These are phyloP conservation scores for Kwoniella sp. DNA, from an alignment of 768 basidiomycete species.

Conservation along the genomic window DNA sequence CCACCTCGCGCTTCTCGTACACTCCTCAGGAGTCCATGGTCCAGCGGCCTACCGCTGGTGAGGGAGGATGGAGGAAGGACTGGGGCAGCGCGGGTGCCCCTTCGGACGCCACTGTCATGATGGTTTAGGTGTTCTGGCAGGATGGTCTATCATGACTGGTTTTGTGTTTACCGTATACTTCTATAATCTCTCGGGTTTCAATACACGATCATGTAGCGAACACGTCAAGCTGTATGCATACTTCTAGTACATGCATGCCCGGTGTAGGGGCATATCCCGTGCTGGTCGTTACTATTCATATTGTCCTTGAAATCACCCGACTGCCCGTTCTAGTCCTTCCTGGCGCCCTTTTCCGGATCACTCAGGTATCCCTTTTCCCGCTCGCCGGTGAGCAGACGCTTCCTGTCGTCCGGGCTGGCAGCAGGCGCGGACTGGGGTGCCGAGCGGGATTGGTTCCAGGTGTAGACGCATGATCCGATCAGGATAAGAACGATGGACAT, in stretches of 20 bases:
- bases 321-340: slow-evolving; percentile 11
- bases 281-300: no score
- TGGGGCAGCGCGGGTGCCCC: slow-evolving; percentile 28
- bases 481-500: slow-evolving; percentile 27
- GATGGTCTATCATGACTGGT: neutral
- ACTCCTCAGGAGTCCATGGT: slow-evolving; percentile 26
- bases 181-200: no score
- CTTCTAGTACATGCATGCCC: no score
- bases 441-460: slow-evolving; percentile 18
- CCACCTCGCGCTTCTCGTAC: slow-evolving; percentile 28
- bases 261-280: no score
- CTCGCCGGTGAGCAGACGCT: slow-evolving; percentile 6
- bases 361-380: neutral
- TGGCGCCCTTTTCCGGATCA: slow-evolving; percentile 9
- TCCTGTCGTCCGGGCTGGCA: neutral
- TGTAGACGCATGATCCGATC: slow-evolving; percentile 21
- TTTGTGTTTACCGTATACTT: no score
- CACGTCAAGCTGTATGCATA: no score
- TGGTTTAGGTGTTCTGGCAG: slow-evolving; percentile 6
- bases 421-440: neutral
- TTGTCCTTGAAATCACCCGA: no score
- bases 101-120: slow-evolving; percentile 25
- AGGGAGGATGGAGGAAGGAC: slow-evolving; percentile 33
- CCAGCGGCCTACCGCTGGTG: slow-evolving; percentile 33
- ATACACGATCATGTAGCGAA: no score